phyloP scores from a whole-genome alignment of 2,329 filamentous ascomycete species.

The Talaromyces sp. region DNA sequence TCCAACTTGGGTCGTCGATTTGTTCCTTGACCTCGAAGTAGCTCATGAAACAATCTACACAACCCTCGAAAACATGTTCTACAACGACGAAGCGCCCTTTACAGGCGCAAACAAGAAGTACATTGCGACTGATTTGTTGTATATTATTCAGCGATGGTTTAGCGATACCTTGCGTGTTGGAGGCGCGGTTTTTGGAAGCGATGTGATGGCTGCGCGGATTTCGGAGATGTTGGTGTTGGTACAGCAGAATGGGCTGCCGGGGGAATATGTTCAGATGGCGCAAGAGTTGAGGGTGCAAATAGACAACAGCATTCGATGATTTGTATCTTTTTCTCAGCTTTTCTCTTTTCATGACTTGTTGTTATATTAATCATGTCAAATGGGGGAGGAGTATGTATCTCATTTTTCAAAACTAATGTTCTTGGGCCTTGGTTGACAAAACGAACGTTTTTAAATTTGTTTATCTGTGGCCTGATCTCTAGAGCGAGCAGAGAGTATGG shows the following conservation, averaged over 20 bases:
- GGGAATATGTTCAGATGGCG: slow-evolving; percentile 36
- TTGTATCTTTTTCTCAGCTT: background rate
- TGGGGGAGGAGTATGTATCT: slow-evolving; percentile 1
- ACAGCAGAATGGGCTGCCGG: slow-evolving; percentile 41
- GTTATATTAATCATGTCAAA: background rate
- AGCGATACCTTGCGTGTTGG: slow-evolving; percentile 54
- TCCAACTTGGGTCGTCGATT: slow-evolving; percentile 60
- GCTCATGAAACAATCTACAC: slow-evolving; percentile 60
- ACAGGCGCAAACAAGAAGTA: slow-evolving; percentile 54
- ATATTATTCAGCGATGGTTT: slow-evolving; percentile 61
- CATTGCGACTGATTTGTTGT: slow-evolving; percentile 61
- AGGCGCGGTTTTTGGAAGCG: slow-evolving; percentile 57
- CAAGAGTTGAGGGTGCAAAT: slow-evolving; percentile 43
- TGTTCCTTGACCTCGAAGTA: slow-evolving; percentile 62
- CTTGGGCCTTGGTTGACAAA: background rate
- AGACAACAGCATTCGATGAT: slow-evolving; percentile 38
- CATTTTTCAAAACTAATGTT: background rate
- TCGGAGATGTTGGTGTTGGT: slow-evolving; percentile 46
- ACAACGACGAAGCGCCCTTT: slow-evolving; percentile 65
- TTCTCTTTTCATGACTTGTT: background rate
- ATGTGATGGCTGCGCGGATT: slow-evolving; percentile 53
- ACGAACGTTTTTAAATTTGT: too few species aligned
- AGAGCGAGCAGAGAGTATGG: too few species aligned
- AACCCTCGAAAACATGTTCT: slow-evolving; percentile 64
- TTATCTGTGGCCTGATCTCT: too few species aligned